A percentile compares a stretch with the other conserved stretches of the same genome.
These are phyloP conservation scores for Nepenthes mirabilis DNA, from an alignment of 148 eudicot genomes.

Conservation along the genomic window DNA sequence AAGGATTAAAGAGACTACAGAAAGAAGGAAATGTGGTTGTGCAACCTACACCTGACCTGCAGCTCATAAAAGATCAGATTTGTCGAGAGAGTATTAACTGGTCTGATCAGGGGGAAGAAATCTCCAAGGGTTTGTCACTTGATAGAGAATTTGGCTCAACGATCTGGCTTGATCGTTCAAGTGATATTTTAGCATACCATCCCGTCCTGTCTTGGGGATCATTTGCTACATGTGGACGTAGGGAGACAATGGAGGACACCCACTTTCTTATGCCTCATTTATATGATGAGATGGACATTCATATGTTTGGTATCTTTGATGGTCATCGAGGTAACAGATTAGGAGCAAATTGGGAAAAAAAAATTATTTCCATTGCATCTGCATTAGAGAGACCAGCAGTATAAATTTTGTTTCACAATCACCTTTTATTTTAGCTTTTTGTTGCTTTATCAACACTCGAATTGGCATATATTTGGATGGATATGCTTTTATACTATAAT, in stretches of 20 bases:
- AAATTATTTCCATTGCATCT: too few relatives aligned
- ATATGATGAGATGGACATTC: slow-evolving; percentile 35
- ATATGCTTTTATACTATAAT: too few relatives aligned
- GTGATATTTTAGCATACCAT: slow-evolving; percentile 25
- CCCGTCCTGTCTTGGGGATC: slow-evolving; percentile 86
- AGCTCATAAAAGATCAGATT: slow-evolving; percentile 12
- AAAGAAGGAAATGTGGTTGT: slow-evolving; percentile 6
- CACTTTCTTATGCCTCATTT: slow-evolving; percentile 70
- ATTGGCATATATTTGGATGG: too few relatives aligned
- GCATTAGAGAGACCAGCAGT: too few relatives aligned
- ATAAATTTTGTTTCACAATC: too few relatives aligned
- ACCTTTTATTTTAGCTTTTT: too few relatives aligned
- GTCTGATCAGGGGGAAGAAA: slow-evolving; percentile 47
- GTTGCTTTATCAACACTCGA: too few relatives aligned
- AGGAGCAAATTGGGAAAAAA: neutral
- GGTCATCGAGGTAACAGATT: slow-evolving; percentile 82
- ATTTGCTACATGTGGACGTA: slow-evolving; percentile 74
- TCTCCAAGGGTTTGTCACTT: slow-evolving; percentile 19
- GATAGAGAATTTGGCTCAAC: slow-evolving; percentile 18
- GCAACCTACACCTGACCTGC: slow-evolving; percentile 15
- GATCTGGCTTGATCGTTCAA: slow-evolving; percentile 22
- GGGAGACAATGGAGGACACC: slow-evolving; percentile 95
- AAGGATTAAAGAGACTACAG: slow-evolving; percentile 16
- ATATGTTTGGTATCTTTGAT: slow-evolving; percentile 81
- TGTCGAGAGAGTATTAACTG: slow-evolving; percentile 49